Base-by-base conservation (phyloP, 805 yeast species). In the Suhomyces xylopsoci region DNA sequence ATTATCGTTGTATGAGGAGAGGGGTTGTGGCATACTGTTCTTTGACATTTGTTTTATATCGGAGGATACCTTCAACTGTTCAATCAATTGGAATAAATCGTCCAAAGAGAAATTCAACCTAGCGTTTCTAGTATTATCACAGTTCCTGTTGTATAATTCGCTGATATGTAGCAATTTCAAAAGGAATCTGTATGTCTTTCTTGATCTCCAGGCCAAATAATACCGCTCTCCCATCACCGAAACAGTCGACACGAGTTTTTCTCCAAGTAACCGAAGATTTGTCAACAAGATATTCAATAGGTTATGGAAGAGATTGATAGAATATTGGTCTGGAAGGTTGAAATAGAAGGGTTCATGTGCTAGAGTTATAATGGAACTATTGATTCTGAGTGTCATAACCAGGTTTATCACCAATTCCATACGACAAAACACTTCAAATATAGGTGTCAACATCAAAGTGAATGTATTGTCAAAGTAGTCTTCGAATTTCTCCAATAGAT, bases 151-250 rank as follows among this genome's bases (percentile, higher is more conserved):
- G 7, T 38, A 38, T 8, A 38, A 4, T 3, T 38, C 42, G 24
- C 42, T 19, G n/a, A 38, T 38, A 10, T 38, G 24, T 9, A 38
- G 19, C 24, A 38, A 17, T 17, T 19, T 38, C 24, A 38, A n/a
- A 8, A 38, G 7, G 19, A 17, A 5, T 9, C 19, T 17, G 17
- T 38, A 38, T 12, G 42, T 38, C 17, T 38, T 38, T 19, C 42
- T 38, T 19, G 42, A 38, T 22, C 49, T 52, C 58, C 58, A 55
- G 6, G 58, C 49, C 12, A 46, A 50, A 32, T 30, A 43, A 45
- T 50, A 55, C 30, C 55, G 41, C n/a, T 34, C 14, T 9, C 52
- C 50, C 22, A 24, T 40, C n/a, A 25, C 8, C 15, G 38, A 30
- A 25, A 55, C n/a, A 38, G 42, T 38, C 14, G 24, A 38, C 1